These are phyloP conservation scores for Dryadomyces sulphureus DNA, from an alignment of 2,329 filamentous ascomycete genomes.

Conservation along the genomic window DNA sequence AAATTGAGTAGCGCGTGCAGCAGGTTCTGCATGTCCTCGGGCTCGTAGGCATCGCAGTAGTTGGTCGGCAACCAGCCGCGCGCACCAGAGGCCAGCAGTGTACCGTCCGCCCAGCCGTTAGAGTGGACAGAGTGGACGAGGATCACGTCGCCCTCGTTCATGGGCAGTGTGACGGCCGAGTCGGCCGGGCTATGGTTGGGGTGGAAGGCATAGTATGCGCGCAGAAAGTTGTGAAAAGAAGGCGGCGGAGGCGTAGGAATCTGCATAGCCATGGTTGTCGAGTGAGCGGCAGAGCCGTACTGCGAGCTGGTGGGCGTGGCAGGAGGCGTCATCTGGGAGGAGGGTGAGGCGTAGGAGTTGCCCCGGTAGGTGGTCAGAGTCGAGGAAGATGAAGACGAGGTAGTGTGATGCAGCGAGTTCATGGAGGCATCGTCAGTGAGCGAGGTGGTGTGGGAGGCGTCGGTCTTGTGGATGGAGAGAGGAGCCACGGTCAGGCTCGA, in stretches of 20 bases:
- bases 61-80: slow-evolving; percentile 96
- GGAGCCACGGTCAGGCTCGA: slow-evolving; percentile 48
- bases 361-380: slow-evolving; percentile 12
- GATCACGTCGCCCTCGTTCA: slow-evolving; percentile 84
- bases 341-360: slow-evolving; percentile 28
- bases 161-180: slow-evolving; percentile 72
- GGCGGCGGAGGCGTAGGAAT: slow-evolving; percentile 28
- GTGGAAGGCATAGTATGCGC: slow-evolving; percentile 86
- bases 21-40: slow-evolving; percentile 70
- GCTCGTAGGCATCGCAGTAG: slow-evolving; percentile 92
- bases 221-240: slow-evolving; percentile 84
- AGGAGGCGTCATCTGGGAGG: slow-evolving; percentile 61
- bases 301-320: slow-evolving; percentile 56
- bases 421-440: slow-evolving; percentile 16
- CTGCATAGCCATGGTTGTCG: neutral
- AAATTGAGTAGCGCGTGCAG: slow-evolving; percentile 79
- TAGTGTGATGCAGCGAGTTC: slow-evolving; percentile 46
- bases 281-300: slow-evolving; percentile 35
- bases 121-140: slow-evolving; percentile 93
- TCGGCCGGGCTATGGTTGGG: slow-evolving; percentile 64
- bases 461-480: slow-evolving; percentile 34
- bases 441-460: slow-evolving; percentile 14
- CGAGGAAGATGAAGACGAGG: slow-evolving; percentile 60
- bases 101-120: slow-evolving; percentile 97
- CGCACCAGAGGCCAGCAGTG: slow-evolving; percentile 68